Conservation (phyloP, 2,329 filamentous ascomycete genomes). For the Proliferodiscus dingleyae region DNA sequence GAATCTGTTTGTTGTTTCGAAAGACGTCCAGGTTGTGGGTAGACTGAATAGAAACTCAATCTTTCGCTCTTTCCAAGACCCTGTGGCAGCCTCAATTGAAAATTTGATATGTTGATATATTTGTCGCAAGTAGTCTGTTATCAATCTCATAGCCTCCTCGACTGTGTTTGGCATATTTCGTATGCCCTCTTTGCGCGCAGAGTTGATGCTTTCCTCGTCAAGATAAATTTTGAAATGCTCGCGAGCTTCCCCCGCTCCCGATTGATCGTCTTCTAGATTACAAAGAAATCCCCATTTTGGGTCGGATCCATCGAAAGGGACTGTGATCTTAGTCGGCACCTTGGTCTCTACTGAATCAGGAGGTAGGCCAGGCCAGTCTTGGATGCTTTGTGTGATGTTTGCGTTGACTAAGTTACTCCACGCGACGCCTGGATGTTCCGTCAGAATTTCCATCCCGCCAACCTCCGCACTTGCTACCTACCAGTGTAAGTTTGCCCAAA, state of each 20-base stretch:
- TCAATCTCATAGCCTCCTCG: conserved; percentile 41
- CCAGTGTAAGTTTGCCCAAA: conserved; percentile 44
- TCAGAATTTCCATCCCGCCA: conserved; percentile 4
- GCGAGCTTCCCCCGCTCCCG: conserved; percentile 32
- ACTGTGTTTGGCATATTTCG: conserved; percentile 38
- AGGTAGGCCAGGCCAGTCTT: conserved; percentile 48
- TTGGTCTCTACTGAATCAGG: conserved; percentile 50
- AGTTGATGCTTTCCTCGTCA: conserved; percentile 40
- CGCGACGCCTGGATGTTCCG: conserved; percentile 32
- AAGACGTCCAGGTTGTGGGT: conserved; percentile 50
- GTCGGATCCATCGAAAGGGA: conserved; percentile 37
- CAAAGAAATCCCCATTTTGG: conserved; percentile 52
- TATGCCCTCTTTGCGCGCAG: conserved; percentile 40
- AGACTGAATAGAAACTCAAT: conserved; percentile 53
- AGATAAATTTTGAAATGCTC: conserved; percentile 55
- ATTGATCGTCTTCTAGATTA: conserved; percentile 40
- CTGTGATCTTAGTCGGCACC: conserved; percentile 47
- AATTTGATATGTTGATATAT: conserved; percentile 47
- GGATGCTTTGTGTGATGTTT: conserved; percentile 34
- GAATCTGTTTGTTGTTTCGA: conserved; percentile 47
- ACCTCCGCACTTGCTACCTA: conserved; percentile 12
- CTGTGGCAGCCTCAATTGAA: conserved; percentile 34
- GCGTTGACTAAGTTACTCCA: conserved; percentile 35
- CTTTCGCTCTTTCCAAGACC: conserved; percentile 40
- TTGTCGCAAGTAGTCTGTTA: conserved; percentile 44